Evolutionary conservation across 1,284 basidiomycete species (phyloP).

Genomic region (Earliella scabrosa): DNA sequence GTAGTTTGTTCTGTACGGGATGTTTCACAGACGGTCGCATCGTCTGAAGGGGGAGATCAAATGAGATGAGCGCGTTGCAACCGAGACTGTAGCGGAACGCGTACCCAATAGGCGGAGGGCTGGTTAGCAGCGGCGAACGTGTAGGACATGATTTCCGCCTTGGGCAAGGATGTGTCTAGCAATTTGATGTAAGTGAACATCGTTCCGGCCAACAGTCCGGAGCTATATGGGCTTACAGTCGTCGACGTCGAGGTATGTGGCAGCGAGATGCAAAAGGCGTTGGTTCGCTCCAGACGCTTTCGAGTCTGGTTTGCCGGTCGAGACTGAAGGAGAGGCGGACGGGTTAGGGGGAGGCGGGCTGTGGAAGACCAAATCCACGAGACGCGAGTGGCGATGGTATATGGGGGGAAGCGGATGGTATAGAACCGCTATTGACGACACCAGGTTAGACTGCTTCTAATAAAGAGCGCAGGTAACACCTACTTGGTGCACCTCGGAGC

Average conservation of each 20-base stretch:
- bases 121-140: constrained; percentile 13
- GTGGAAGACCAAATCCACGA: constrained; percentile 53
- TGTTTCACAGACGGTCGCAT: constrained; percentile 39
- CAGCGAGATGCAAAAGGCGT: constrained; percentile 48
- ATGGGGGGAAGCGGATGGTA: constrained; percentile 52
- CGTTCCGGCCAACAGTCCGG: neutral
- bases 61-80: too few species aligned
- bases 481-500: constrained; percentile 38
- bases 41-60: too few species aligned
- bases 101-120: constrained; percentile 33
- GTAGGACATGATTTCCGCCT: constrained; percentile 33
- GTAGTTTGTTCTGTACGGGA: constrained; percentile 42
- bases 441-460: too few species aligned
- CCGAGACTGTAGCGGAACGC: too few species aligned
- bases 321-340: too few species aligned
- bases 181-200: neutral
- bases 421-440: constrained; percentile 41
- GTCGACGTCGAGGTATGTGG: constrained; percentile 59
- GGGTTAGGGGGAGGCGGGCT: constrained; percentile 30
- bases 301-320: constrained; percentile 19
- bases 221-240: constrained; percentile 52
- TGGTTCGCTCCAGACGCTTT: constrained; percentile 25
- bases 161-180: constrained; percentile 31
- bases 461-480: too few species aligned
- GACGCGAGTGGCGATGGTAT: constrained; percentile 38